Percentiles rank a stretch among this genome's conserved stretches.
phyloP scores from a whole-genome alignment of 768 basidiomycete genomes.

The Tephrocybe sp. region DNA sequence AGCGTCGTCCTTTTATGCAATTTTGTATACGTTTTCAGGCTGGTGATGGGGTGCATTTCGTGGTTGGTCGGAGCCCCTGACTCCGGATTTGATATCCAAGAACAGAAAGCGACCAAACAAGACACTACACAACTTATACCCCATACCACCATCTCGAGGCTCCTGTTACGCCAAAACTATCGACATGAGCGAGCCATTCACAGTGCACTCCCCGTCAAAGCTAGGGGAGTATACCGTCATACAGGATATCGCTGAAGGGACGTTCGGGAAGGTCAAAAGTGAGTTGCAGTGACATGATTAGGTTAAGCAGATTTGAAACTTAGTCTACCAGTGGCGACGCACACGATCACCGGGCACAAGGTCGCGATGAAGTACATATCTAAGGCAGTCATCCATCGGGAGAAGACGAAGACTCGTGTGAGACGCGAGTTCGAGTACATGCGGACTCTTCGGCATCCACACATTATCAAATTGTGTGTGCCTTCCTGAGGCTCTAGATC shows the following conservation, averaged over 20 bases:
- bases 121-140: conserved; percentile 24
- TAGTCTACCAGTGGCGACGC: conserved; percentile 71
- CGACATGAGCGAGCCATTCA: conserved; percentile 31
- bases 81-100: not conserved
- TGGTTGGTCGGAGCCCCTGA: not conserved
- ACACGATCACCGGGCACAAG: conserved; percentile 90
- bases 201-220: conserved; percentile 57
- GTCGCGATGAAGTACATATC: conserved; percentile 99
- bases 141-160: conserved; percentile 27
- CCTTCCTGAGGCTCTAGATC: conserved; percentile 11
- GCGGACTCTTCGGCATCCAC: conserved; percentile 88
- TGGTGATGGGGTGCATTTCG: not conserved
- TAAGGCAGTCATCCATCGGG: conserved; percentile 87
- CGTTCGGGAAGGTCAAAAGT: conserved; percentile 99
- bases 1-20: too few species aligned
- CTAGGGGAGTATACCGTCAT: conserved; percentile 91
- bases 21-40: not conserved
- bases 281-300: conserved; percentile 28
- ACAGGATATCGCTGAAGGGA: conserved; percentile 90
- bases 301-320: conserved; percentile 7
- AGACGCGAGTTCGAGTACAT: conserved; percentile 97
- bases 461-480: conserved; percentile 94
- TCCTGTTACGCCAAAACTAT: conserved; percentile 13
- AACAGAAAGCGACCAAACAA: conserved; percentile 18
- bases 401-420: conserved; percentile 89